A percentile compares a stretch with the other conserved stretches of the same genome.
Evolutionary conservation across 2,329 filamentous ascomycete genomes (phyloP).

Genomic region (Pyrenophora tritici-repentis): DNA sequence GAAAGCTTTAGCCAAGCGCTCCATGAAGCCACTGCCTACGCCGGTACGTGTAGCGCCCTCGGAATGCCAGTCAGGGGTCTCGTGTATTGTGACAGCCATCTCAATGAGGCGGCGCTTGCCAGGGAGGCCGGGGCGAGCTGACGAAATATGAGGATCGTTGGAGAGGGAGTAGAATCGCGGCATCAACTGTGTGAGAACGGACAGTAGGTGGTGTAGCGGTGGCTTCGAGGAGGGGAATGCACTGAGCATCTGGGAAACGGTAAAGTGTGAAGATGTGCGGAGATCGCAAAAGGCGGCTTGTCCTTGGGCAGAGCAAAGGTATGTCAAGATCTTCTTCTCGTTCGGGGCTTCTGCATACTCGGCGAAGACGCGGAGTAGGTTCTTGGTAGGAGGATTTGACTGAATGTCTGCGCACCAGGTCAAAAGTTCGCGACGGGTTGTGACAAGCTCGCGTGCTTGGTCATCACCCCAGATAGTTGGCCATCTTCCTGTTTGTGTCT

Average conservation of each 20-base stretch:
- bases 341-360: slow-evolving; percentile 79
- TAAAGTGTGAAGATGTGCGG: slow-evolving; percentile 83
- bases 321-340: slow-evolving; percentile 87
- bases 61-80: slow-evolving; percentile 76
- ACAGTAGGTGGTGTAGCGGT: slow-evolving; percentile 79
- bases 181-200: slow-evolving; percentile 85
- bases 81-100: slow-evolving; percentile 95
- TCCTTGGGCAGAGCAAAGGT: slow-evolving; percentile 85
- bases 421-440: slow-evolving; percentile 87
- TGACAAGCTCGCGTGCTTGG: slow-evolving; percentile 79
- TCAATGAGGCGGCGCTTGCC: slow-evolving; percentile 79
- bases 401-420: slow-evolving; percentile 96
- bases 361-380: slow-evolving; percentile 79
- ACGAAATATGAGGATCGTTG: slow-evolving; percentile 87
- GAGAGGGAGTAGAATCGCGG: slow-evolving; percentile 98
- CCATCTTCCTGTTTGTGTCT: slow-evolving; percentile 84
- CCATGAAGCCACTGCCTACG: slow-evolving; percentile 90
- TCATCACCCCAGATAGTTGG: slow-evolving; percentile 98
- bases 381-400: slow-evolving; percentile 88
- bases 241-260: slow-evolving; percentile 80
- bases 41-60: slow-evolving; percentile 70
- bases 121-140: slow-evolving; percentile 68
- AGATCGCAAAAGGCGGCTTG: slow-evolving; percentile 92
- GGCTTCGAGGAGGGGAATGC: slow-evolving; percentile 93
- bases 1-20: slow-evolving; percentile 77